Evolutionary conservation across 768 basidiomycete species (phyloP).

Genomic region (Trametes sanguinea): DNA sequence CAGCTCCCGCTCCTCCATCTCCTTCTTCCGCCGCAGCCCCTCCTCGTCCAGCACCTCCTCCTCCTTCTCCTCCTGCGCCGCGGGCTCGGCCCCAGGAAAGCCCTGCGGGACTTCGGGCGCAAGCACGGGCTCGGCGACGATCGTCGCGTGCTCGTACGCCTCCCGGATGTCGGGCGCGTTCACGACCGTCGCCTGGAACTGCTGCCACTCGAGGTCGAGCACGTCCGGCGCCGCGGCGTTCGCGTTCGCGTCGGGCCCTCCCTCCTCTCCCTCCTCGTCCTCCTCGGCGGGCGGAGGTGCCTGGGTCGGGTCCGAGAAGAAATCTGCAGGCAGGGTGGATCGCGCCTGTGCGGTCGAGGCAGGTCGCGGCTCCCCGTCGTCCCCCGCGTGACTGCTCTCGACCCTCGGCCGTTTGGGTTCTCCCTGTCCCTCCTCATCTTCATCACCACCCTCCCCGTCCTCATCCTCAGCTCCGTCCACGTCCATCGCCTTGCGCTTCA

Average conservation of each 20-base stretch:
- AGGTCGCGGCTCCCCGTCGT: constrained; percentile 21
- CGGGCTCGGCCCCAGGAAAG: constrained; percentile 41
- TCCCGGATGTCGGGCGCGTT: constrained; percentile 42
- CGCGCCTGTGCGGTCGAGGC: constrained; percentile 19
- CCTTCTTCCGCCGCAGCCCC: constrained; percentile 50
- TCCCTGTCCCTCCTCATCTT: constrained; percentile 20
- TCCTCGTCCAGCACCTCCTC: constrained; percentile 45
- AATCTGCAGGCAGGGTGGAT: constrained; percentile 59
- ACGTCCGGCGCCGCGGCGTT: constrained; percentile 28
- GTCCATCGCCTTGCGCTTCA: constrained; percentile 38
- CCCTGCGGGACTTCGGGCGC: constrained; percentile 48
- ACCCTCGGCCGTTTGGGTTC: constrained; percentile 33
- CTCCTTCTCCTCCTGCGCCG: constrained; percentile 23
- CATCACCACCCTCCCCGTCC: constrained; percentile 10
- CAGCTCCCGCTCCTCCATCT: constrained; percentile 74
- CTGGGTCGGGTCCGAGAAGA: constrained; percentile 78
- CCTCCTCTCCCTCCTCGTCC: constrained; percentile 27
- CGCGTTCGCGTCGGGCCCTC: constrained; percentile 15
- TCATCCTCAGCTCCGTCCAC: constrained; percentile 35
- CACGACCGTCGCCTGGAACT: constrained; percentile 68
- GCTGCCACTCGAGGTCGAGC: constrained; percentile 73
- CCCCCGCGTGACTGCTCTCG: constrained; percentile 19
- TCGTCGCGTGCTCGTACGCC: constrained; percentile 67
- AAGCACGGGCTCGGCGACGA: constrained; percentile 68
- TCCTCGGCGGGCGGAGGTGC: constrained; percentile 42